Conservation (phyloP, 1,139 yeast species). For the Tardiomyces digboiensis region DNA sequence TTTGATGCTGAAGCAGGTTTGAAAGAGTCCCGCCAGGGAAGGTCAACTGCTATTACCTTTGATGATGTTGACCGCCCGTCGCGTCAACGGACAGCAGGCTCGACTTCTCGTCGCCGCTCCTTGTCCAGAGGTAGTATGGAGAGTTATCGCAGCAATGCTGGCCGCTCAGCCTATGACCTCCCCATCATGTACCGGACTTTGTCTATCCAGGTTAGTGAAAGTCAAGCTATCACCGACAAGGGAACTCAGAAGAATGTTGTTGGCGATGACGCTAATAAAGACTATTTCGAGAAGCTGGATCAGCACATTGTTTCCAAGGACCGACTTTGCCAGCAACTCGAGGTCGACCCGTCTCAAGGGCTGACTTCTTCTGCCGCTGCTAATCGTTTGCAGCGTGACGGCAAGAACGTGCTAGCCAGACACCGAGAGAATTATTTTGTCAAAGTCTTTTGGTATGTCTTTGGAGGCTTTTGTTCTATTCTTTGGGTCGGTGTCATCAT, state of each 20-base stretch:
- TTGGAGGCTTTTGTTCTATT: constrained; percentile 44
- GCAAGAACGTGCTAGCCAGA: constrained; percentile 33
- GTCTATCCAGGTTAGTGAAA: not conserved
- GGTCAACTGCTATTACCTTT: too few relatives aligned
- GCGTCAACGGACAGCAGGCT: too few relatives aligned
- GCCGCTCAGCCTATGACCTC: not conserved
- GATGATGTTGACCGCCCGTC: too few relatives aligned
- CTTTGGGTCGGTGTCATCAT: constrained; percentile 38
- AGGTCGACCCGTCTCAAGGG: constrained; percentile 17
- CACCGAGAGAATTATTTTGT: constrained; percentile 29
- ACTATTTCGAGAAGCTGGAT: constrained; percentile 10
- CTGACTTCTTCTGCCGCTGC: constrained; percentile 25
- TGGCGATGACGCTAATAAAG: constrained; percentile 3
- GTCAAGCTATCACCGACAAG: not conserved
- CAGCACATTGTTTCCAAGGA: constrained; percentile 8
- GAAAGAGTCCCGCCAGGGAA: too few relatives aligned
- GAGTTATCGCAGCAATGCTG: not conserved
- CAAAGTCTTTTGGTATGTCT: constrained; percentile 33
- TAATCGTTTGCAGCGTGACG: constrained; percentile 21
- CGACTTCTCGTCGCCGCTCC: not conserved
- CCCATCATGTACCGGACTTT: not conserved
- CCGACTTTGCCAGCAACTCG: constrained; percentile 8
- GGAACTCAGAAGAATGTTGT: not conserved
- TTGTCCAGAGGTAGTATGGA: not conserved
- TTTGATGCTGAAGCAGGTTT: too few relatives aligned